Percentiles rank a stretch among this genome's conserved stretches.
Evolutionary conservation across 1,284 basidiomycete species (phyloP).

Genomic region (Ganoderma resinaceum): DNA sequence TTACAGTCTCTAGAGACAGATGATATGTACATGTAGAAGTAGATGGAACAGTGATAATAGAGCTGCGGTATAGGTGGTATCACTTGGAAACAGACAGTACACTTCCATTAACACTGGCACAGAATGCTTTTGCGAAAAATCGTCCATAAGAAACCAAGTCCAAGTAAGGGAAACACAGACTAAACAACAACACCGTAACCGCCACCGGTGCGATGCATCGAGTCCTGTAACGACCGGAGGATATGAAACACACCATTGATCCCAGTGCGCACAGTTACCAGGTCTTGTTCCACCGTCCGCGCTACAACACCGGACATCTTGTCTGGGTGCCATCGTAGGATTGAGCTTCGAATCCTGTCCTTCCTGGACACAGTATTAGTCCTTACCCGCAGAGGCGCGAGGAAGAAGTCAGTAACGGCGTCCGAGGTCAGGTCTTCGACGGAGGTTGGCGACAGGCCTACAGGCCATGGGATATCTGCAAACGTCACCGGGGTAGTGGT

Average conservation of each 20-base stretch:
- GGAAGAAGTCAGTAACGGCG: slow-evolving; percentile 60
- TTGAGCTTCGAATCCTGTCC: slow-evolving; percentile 62
- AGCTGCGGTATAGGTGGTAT: too few species aligned
- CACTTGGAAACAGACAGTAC: too few species aligned
- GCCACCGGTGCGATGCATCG: neutral
- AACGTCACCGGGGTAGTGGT: slow-evolving; percentile 40
- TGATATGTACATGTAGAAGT: too few species aligned
- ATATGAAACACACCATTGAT: slow-evolving; percentile 44
- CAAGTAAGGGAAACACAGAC: neutral
- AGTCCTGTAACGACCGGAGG: slow-evolving; percentile 13
- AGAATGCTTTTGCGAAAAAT: too few species aligned
- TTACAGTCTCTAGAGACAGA: too few species aligned
- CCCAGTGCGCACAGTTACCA: slow-evolving; percentile 54
- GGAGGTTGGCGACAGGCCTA: slow-evolving; percentile 39
- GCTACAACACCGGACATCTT: slow-evolving; percentile 61
- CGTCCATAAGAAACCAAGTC: neutral
- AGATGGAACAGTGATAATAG: too few species aligned
- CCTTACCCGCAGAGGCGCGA: slow-evolving; percentile 53
- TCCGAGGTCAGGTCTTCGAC: slow-evolving; percentile 49
- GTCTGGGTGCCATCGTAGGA: slow-evolving; percentile 80
- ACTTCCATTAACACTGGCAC: too few species aligned
- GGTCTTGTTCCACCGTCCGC: slow-evolving; percentile 58
- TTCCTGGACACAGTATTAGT: slow-evolving; percentile 48
- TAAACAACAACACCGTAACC: neutral
- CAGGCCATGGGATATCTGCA: slow-evolving; percentile 69